Percentiles rank a stretch among this genome's conserved stretches.
Conservation (phyloP, 208 protist species). For the Leishmania guyanensis region DNA sequence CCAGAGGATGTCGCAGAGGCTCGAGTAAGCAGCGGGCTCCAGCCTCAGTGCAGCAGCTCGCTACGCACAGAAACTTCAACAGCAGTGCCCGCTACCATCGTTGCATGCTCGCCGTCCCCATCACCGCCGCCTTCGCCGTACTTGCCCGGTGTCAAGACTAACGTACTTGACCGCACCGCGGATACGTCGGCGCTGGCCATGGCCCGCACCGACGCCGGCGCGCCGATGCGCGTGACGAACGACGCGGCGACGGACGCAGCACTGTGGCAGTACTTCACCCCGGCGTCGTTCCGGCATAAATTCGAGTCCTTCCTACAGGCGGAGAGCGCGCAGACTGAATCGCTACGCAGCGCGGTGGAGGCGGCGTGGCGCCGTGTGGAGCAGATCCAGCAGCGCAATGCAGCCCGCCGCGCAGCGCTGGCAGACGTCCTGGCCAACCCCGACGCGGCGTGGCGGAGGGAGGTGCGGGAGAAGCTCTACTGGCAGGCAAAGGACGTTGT, state of each 20-base stretch:
- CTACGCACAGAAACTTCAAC: neutral
- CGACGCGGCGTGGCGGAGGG: slow-evolving; percentile 18
- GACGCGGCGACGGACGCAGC: slow-evolving; percentile 13
- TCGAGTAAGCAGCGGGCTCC: neutral
- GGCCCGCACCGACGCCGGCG: neutral
- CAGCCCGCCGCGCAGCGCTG: slow-evolving; percentile 32
- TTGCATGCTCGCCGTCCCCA: neutral
- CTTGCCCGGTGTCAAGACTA: neutral
- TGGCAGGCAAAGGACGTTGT: slow-evolving; percentile 58
- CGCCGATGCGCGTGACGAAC: slow-evolving; percentile 17
- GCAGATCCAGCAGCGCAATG: slow-evolving; percentile 50
- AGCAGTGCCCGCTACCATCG: neutral
- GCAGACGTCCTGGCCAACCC: slow-evolving; percentile 26
- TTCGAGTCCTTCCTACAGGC: slow-evolving; percentile 13
- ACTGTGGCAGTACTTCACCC: slow-evolving; percentile 46
- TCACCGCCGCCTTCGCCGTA: neutral
- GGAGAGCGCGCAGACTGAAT: slow-evolving; percentile 35
- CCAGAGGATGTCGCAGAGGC: neutral
- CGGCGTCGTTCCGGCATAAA: slow-evolving; percentile 20
- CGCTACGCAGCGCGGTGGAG: slow-evolving; percentile 37
- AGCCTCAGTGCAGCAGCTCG: neutral
- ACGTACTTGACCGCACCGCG: neutral
- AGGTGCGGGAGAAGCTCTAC: slow-evolving; percentile 42
- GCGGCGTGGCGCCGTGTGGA: slow-evolving; percentile 67
- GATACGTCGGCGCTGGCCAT: neutral